Conservation (phyloP, 2,329 filamentous ascomycete species). For the Alternaria sp. region DNA sequence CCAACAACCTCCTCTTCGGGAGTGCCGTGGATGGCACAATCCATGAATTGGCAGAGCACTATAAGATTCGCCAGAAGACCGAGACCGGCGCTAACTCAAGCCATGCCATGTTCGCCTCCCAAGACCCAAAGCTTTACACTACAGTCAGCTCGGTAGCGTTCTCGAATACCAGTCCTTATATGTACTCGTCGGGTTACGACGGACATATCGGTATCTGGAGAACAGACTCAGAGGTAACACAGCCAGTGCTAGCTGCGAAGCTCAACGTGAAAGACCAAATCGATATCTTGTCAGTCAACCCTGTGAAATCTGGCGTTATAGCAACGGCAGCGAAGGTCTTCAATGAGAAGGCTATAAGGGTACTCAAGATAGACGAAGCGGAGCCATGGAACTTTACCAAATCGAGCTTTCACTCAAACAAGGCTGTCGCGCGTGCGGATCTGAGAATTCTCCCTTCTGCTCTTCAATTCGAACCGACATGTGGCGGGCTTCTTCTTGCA, state of each 20-base stretch:
- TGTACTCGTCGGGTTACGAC: slow-evolving; percentile 65
- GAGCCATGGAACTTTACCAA: slow-evolving; percentile 13
- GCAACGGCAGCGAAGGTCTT: slow-evolving; percentile 57
- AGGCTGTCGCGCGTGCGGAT: slow-evolving; percentile 36
- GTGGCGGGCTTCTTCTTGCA: slow-evolving; percentile 56
- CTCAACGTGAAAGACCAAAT: slow-evolving; percentile 58
- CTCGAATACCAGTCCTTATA: slow-evolving; percentile 51
- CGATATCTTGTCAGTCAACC: slow-evolving; percentile 58
- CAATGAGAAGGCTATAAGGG: slow-evolving; percentile 43
- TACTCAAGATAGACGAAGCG: slow-evolving; percentile 32
- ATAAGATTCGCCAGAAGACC: slow-evolving; percentile 50
- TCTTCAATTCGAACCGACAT: slow-evolving; percentile 39
- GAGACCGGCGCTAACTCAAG: slow-evolving; percentile 51
- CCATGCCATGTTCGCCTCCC: slow-evolving; percentile 55
- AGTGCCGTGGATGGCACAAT: slow-evolving; percentile 52
- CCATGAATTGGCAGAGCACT: slow-evolving; percentile 62
- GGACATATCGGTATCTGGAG: slow-evolving; percentile 55
- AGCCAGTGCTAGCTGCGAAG: slow-evolving; percentile 24
- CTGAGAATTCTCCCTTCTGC: slow-evolving; percentile 40
- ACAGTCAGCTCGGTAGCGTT: slow-evolving; percentile 64
- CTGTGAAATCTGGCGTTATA: slow-evolving; percentile 40
- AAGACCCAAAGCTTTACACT: slow-evolving; percentile 62
- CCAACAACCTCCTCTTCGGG: slow-evolving; percentile 64
- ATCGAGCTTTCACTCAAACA: slow-evolving; percentile 36
- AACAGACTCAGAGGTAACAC: slow-evolving; percentile 31